Conservation (phyloP, 768 basidiomycete species). For the Agrocybe praecox region DNA sequence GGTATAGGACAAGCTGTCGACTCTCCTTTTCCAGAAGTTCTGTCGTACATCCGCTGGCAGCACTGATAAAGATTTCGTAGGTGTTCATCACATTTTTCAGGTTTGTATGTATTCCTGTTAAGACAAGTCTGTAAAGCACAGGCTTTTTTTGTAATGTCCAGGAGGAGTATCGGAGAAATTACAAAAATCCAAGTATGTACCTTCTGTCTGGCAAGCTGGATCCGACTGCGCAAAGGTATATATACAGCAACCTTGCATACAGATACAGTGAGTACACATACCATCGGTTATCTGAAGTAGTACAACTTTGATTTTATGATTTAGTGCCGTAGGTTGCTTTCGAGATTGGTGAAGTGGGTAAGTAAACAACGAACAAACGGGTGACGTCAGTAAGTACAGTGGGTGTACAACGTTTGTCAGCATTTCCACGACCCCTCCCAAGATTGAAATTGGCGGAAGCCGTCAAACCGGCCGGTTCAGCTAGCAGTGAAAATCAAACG, state of each 20-base stretch:
- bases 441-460: too few species aligned
- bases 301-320: background rate
- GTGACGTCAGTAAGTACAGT: too few species aligned
- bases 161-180: background rate
- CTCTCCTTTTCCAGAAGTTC: constrained; percentile 36
- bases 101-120: constrained; percentile 61
- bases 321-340: too few species aligned
- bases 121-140: constrained; percentile 67
- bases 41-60: constrained; percentile 59
- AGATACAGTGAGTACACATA: background rate
- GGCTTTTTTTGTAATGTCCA: constrained; percentile 36
- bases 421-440: too few species aligned
- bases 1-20: constrained; percentile 67
- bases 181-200: background rate
- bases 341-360: too few species aligned
- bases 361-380: too few species aligned
- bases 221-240: background rate
- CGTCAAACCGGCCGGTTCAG: too few species aligned
- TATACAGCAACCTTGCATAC: background rate
- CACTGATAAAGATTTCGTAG: constrained; percentile 62
- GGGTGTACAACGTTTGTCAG: too few species aligned
- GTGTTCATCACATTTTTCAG: constrained; percentile 59
- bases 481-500: too few species aligned
- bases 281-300: background rate
- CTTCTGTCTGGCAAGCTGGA: constrained; percentile 10